Evolutionary conservation across 371 early-diverging fungal species (phyloP).

Genomic region (Saksenaea vasiformis): DNA sequence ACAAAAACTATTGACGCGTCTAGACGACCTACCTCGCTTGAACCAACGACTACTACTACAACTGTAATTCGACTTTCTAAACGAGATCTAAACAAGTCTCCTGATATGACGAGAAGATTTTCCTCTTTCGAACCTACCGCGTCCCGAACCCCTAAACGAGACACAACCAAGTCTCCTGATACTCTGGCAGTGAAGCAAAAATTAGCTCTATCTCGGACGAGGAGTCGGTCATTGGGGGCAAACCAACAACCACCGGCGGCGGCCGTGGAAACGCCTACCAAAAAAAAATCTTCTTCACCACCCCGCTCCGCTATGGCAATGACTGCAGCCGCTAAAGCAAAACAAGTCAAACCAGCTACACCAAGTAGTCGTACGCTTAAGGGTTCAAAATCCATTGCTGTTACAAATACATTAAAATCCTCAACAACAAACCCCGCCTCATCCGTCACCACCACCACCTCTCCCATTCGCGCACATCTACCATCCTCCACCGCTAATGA

Average conservation of each 20-base stretch:
- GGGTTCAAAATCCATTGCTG: not conserved
- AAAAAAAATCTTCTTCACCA: not conserved
- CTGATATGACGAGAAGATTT: conserved; percentile 2
- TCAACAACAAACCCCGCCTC: not conserved
- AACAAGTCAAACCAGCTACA: not conserved
- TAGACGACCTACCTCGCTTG: not conserved
- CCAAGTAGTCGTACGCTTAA: not conserved
- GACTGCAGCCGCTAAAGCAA: not conserved
- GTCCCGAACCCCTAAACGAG: conserved; percentile 3
- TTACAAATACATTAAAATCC: not conserved
- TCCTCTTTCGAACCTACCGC: not conserved
- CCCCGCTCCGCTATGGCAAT: not conserved
- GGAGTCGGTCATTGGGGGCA: not conserved
- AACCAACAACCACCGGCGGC: not conserved
- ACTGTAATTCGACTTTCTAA: not conserved
- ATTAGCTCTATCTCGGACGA: not conserved
- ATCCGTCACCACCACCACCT: too few relatives aligned
- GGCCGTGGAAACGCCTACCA: not conserved
- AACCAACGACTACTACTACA: not conserved
- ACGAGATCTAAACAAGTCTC: not conserved
- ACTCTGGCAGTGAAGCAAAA: not conserved
- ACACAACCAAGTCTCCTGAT: conserved; percentile 1
- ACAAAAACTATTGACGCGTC: not conserved
- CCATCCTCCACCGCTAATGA: conserved; percentile 1
- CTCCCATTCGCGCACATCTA: not conserved